These are phyloP conservation scores for Colletotrichum echinochloae DNA, from an alignment of 2,329 filamentous ascomycete genomes.

Conservation along the genomic window DNA sequence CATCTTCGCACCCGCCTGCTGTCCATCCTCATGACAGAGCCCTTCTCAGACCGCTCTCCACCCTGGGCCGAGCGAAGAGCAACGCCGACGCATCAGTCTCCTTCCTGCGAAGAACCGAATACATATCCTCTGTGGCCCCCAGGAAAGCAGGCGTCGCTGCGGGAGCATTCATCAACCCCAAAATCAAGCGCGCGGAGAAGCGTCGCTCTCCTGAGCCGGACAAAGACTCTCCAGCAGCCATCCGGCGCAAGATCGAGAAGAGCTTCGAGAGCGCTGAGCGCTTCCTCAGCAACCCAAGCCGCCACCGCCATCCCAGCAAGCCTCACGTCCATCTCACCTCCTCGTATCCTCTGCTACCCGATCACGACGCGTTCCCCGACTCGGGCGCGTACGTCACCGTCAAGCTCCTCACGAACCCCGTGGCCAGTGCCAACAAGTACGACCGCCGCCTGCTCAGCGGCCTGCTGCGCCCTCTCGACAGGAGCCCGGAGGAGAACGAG, in stretches of 20 bases:
- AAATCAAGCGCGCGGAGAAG: slow-evolving; percentile 53
- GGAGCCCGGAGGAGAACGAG: slow-evolving; percentile 65
- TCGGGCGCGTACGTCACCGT: slow-evolving; percentile 76
- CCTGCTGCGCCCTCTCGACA: slow-evolving; percentile 70
- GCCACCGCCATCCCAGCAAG: slow-evolving; percentile 68
- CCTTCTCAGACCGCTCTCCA: slow-evolving; percentile 84
- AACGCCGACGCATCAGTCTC: slow-evolving; percentile 80
- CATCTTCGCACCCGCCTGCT: slow-evolving; percentile 75
- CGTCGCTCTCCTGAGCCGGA: slow-evolving; percentile 69
- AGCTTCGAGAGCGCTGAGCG: slow-evolving; percentile 67
- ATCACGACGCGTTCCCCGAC: slow-evolving; percentile 77
- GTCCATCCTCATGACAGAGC: slow-evolving; percentile 87
- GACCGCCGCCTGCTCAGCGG: slow-evolving; percentile 72
- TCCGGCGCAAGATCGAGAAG: slow-evolving; percentile 75
- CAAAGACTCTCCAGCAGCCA: slow-evolving; percentile 72
- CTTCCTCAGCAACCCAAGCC: slow-evolving; percentile 65
- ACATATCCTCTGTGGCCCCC: slow-evolving; percentile 76
- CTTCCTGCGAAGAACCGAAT: slow-evolving; percentile 95
- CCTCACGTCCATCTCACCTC: slow-evolving; percentile 62
- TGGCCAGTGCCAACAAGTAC: slow-evolving; percentile 64
- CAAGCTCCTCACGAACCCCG: slow-evolving; percentile 76
- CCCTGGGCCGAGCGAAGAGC: slow-evolving; percentile 85
- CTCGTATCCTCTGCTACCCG: slow-evolving; percentile 71
- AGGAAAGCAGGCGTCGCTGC: slow-evolving; percentile 65
- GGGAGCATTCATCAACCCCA: slow-evolving; percentile 48